Conservation (phyloP, 2,329 filamentous ascomycete genomes). For the Cadophora sp. region DNA sequence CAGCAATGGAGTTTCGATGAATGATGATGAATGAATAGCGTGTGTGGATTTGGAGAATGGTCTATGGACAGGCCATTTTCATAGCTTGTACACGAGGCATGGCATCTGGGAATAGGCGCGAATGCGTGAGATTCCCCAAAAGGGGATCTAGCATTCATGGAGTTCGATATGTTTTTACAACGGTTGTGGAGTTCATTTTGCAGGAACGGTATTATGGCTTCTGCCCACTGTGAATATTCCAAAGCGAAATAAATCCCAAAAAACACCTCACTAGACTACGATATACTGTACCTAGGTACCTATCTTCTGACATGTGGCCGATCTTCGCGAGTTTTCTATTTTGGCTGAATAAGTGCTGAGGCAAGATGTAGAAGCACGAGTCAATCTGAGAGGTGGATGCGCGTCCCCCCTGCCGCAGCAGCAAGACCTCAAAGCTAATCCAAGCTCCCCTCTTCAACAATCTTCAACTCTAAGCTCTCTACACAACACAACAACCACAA, state of each 20-base stretch:
- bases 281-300: neutral
- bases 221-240: conserved; percentile 14
- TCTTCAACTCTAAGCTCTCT: conserved; percentile 4
- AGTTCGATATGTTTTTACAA: conserved; percentile 28
- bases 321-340: neutral
- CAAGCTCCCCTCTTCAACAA: conserved; percentile 15
- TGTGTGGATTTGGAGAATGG: conserved; percentile 28
- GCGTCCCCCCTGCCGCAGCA: conserved; percentile 13
- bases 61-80: conserved; percentile 19
- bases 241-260: neutral
- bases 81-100: conserved; percentile 26
- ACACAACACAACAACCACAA: conserved; percentile 1
- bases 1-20: conserved; percentile 88
- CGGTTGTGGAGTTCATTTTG: conserved; percentile 19
- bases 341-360: conserved; percentile 5
- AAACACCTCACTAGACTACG: neutral
- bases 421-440: neutral
- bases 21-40: conserved; percentile 45
- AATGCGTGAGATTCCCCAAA: conserved; percentile 19
- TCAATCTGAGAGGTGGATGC: conserved; percentile 21
- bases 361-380: conserved; percentile 19
- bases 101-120: conserved; percentile 24
- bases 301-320: neutral
- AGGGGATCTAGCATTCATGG: conserved; percentile 27
- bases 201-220: neutral